A percentile compares a stretch with the other conserved stretches of the same genome.
phyloP scores from a whole-genome alignment of 306 rosid species.

The Fagus sylvatica region DNA sequence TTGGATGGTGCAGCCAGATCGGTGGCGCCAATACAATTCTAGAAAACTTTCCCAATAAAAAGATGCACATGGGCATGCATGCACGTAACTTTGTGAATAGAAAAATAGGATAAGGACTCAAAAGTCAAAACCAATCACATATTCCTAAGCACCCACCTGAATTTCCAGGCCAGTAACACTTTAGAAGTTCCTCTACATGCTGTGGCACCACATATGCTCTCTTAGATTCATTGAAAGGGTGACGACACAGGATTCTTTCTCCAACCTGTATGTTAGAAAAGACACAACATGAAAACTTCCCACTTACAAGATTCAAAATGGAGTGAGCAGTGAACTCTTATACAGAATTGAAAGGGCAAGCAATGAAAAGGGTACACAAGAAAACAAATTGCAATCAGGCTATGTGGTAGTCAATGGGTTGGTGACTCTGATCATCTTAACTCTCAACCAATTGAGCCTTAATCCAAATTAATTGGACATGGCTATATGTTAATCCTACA shows the following conservation, averaged over 20 bases:
- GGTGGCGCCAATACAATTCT: background rate
- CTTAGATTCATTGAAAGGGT: conserved; percentile 96
- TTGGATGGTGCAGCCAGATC: background rate
- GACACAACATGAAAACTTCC: conserved; percentile 8
- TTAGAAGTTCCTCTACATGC: conserved; percentile 84
- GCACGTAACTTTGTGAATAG: background rate
- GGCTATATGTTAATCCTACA: background rate
- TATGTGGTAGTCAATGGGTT: background rate
- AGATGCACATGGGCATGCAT: too few species aligned
- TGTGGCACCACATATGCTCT: conserved; percentile 99
- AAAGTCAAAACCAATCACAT: background rate
- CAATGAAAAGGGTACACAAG: background rate
- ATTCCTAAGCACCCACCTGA: conserved; percentile 53
- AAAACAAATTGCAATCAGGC: background rate
- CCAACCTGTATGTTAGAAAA: conserved; percentile 63
- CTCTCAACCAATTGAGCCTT: background rate
- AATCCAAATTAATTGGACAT: background rate
- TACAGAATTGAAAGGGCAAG: background rate
- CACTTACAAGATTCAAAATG: conserved; percentile 8
- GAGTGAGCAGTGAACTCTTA: conserved; percentile 1
- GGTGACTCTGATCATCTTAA: background rate
- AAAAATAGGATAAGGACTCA: background rate
- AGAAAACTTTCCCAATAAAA: background rate
- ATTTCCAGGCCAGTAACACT: conserved; percentile 84
- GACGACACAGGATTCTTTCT: conserved; percentile 89